phyloP scores from a whole-genome alignment of 305 asterid genomes.

The Fraxinus paxiana region DNA sequence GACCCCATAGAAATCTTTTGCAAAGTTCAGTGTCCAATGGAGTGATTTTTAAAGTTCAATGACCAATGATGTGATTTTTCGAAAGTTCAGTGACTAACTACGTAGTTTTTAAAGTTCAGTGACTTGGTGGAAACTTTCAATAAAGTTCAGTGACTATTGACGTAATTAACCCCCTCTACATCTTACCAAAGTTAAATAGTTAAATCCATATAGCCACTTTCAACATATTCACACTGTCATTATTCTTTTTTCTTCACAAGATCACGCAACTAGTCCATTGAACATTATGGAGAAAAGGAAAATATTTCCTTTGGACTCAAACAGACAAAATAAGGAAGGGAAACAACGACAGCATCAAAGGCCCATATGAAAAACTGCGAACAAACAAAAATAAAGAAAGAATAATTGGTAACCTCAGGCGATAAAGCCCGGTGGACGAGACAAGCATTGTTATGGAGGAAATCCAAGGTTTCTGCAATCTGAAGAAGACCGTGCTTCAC shows the following conservation, averaged over 20 bases:
- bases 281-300: background rate
- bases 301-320: background rate
- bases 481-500: constrained; percentile 96
- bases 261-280: background rate
- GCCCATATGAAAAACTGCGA: background rate
- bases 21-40: too few species aligned
- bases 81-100: too few species aligned
- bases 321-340: background rate
- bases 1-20: too few species aligned
- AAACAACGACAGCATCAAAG: background rate
- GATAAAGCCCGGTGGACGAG: constrained; percentile 85
- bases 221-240: background rate
- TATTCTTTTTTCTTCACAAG: background rate
- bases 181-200: background rate
- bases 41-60: too few species aligned
- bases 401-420: constrained; percentile 63
- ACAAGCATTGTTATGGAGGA: constrained; percentile 89
- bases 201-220: background rate
- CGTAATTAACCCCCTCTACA: too few species aligned
- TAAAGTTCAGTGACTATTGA: too few species aligned
- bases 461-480: constrained; percentile 93
- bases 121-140: too few species aligned
- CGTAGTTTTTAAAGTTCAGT: too few species aligned
- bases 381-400: background rate
- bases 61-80: too few species aligned